Base-by-base conservation (phyloP, 495 filamentous ascomycete genomes). In the Durotheca rogersii region DNA sequence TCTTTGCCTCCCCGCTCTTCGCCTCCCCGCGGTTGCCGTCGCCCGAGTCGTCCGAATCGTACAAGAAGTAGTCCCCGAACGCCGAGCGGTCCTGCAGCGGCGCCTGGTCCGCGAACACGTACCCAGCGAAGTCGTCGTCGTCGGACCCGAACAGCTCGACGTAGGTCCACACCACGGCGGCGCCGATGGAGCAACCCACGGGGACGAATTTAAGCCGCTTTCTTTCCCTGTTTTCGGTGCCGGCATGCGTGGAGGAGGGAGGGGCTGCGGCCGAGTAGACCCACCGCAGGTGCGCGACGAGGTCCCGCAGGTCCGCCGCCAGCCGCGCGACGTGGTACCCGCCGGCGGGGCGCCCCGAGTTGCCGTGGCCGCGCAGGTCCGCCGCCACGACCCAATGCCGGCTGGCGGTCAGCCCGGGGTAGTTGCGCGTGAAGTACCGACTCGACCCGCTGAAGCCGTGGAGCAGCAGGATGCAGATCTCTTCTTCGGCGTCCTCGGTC, bases 371-470 rank as follows among this genome's bases (percentile, higher is more conserved):
- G 4, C 74, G 62, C 41, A 75, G 58, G 41, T 77, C 74, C 2
- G 70, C 70, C 2, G 65, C 65, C 6, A 77, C 61, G 15, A 72
- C 64, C 67, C 68, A 71, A 23, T 65, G 51, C 37, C 51, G 48
- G 2, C 33, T 20, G 6, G 19, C 1, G 9, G 40, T 32, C 5
- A 76, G 54, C 0, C 44, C 41, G 1, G 41, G 49, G 43, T 64
- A 58, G 53, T 76, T 77, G 30, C 61, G 61, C 25, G 52, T 53
- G 65, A 74, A 77, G 41, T 74, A 75, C 12, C 38, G 53, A 7
- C 67, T 69, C 7, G 67, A 71, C 0, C 74, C 73, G 43, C 66
- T 71, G 56, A 77, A 77, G 41, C 74, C 74, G 45, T 77, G 74
- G 6, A 77, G 32, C 12, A 71, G 59, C 20, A 72, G 39, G 46